Conservation (phyloP, 371 early-diverging fungal genomes). For the Apophysomyces ossiformis region DNA sequence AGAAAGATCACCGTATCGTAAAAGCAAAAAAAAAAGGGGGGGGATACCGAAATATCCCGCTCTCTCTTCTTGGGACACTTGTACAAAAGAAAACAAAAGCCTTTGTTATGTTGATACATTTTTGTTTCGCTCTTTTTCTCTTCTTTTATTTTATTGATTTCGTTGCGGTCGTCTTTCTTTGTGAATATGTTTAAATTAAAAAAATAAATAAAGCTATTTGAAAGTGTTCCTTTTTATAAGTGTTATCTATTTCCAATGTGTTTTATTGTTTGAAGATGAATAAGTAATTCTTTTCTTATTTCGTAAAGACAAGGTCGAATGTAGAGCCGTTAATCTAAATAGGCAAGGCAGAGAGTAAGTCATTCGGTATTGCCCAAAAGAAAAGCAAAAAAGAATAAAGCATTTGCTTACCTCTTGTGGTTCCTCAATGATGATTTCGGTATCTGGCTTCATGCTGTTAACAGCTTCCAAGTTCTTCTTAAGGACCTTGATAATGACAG, state of each 20-base stretch:
- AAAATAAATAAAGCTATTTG: too few species aligned
- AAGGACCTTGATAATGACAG: conserved; percentile 72
- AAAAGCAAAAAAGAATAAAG: too few species aligned
- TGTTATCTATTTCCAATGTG: too few species aligned
- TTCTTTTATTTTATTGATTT: background rate
- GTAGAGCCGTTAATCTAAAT: conserved; percentile 32
- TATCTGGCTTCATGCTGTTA: conserved; percentile 37
- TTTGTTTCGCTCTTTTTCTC: background rate
- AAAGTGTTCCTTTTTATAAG: too few species aligned
- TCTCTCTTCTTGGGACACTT: background rate
- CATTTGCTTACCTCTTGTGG: conserved; percentile 72
- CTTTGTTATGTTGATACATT: background rate
- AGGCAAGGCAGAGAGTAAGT: background rate
- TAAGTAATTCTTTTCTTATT: conserved; percentile 11
- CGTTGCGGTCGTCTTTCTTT: too few species aligned
- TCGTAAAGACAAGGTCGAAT: conserved; percentile 46
- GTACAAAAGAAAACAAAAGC: background rate
- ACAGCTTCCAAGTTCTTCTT: conserved; percentile 65
- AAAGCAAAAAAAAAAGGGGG: background rate
- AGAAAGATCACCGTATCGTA: conserved; percentile 16
- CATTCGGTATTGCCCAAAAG: background rate
- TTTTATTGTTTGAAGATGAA: too few species aligned
- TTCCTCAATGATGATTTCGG: conserved; percentile 67
- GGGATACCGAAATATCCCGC: background rate
- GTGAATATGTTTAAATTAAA: too few species aligned